Conservation (phyloP, 805 yeast species). For the Suhomyces kilbournensis region DNA sequence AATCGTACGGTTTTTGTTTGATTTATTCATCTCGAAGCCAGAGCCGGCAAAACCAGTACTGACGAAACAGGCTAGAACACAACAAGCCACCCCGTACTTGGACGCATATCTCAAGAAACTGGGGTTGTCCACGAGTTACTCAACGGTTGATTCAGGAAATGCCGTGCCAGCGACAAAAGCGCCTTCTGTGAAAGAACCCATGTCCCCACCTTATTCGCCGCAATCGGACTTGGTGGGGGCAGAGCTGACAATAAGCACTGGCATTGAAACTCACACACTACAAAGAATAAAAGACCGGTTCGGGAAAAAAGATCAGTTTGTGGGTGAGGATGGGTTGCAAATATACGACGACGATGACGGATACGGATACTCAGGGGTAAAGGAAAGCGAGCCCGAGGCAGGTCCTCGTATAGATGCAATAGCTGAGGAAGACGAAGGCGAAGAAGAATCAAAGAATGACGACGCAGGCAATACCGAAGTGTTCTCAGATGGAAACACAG, state of each 20-base stretch:
- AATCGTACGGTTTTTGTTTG: slow-evolving; percentile 9
- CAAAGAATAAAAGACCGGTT: slow-evolving; percentile 1
- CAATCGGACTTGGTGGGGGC: not conserved
- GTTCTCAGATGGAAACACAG: not conserved
- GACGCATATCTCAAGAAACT: not conserved
- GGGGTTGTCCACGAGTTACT: not conserved
- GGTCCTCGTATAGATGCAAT: not conserved
- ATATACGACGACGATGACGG: slow-evolving; percentile 8
- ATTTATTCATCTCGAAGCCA: not conserved
- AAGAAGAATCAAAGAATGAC: not conserved
- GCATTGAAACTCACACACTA: not conserved
- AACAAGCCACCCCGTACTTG: not conserved
- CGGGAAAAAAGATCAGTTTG: slow-evolving; percentile 1
- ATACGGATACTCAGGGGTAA: not conserved
- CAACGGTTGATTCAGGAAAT: not conserved
- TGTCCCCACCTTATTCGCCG: slow-evolving; percentile 2
- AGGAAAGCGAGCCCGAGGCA: not conserved
- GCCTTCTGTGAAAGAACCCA: not conserved
- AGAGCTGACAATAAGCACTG: not conserved
- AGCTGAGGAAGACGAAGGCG: slow-evolving; percentile 1
- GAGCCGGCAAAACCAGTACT: not conserved
- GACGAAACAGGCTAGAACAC: not conserved
- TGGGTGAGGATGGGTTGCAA: not conserved
- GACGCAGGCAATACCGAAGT: not conserved
- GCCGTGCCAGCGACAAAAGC: not conserved